phyloP scores from a whole-genome alignment of 2,329 filamentous ascomycete species.

The Cryphonectria naterciae region DNA sequence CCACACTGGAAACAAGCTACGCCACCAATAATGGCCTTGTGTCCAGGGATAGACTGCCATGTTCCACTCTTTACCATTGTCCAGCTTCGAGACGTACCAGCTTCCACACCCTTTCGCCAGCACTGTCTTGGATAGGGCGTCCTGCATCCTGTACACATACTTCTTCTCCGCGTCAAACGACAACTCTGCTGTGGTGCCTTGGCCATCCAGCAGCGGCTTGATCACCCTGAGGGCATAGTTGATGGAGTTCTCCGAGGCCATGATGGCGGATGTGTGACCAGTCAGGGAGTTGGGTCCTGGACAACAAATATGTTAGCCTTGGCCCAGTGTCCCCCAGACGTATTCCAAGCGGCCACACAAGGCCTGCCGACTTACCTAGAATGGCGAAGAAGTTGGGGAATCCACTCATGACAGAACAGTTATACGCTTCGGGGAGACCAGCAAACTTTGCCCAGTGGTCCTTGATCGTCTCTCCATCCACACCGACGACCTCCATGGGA shows the following conservation, averaged over 20 bases:
- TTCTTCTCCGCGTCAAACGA: slow-evolving; percentile 40
- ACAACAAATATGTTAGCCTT: background rate
- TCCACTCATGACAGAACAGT: slow-evolving; percentile 58
- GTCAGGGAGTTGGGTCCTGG: slow-evolving; percentile 63
- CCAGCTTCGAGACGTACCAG: slow-evolving; percentile 41
- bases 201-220: slow-evolving; percentile 46
- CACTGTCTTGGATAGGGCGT: slow-evolving; percentile 40
- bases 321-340: background rate
- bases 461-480: slow-evolving; percentile 52
- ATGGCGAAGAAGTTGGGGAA: slow-evolving; percentile 70
- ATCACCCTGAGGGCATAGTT: slow-evolving; percentile 64
- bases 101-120: slow-evolving; percentile 41
- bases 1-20: slow-evolving; percentile 42
- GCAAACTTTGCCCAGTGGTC: slow-evolving; percentile 62
- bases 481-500: slow-evolving; percentile 57
- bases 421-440: slow-evolving; percentile 63
- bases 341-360: background rate
- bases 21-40: slow-evolving; percentile 43
- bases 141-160: slow-evolving; percentile 41
- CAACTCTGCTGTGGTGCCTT: slow-evolving; percentile 39
- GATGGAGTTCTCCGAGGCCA: slow-evolving; percentile 62
- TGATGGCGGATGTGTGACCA: slow-evolving; percentile 55
- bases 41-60: slow-evolving; percentile 42
- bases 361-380: slow-evolving; percentile 44
- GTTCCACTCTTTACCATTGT: slow-evolving; percentile 39